phyloP scores from a whole-genome alignment of 225 moss, liverwort and hornwort species.

The Thuidium tamariscinum region DNA sequence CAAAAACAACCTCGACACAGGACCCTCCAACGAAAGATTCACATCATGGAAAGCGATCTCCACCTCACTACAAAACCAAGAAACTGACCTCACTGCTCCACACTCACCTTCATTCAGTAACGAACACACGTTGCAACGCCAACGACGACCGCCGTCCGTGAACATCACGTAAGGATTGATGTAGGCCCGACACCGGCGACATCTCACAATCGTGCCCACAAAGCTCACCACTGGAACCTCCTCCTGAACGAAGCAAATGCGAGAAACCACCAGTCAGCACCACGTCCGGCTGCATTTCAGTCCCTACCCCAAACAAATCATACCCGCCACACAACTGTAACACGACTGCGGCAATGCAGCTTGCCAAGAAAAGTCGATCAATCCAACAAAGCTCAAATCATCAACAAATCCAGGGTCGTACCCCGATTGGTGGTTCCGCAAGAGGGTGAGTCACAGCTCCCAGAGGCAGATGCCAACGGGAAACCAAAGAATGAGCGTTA shows the following conservation, averaged over 20 bases:
- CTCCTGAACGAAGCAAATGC: constrained; percentile 41
- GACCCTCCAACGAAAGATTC: neutral
- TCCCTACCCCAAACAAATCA: neutral
- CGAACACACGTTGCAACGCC: constrained; percentile 96
- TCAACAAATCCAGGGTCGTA: constrained; percentile 8
- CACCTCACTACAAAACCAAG: neutral
- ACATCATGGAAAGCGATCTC: neutral
- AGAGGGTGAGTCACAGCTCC: constrained; percentile 81
- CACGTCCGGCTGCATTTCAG: neutral
- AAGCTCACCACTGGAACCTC: constrained; percentile 95
- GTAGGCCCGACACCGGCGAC: constrained; percentile 83
- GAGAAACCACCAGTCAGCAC: neutral
- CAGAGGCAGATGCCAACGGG: constrained; percentile 94
- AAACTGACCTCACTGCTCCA: neutral
- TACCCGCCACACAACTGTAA: neutral
- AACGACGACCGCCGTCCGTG: constrained; percentile 84
- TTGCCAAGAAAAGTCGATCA: neutral
- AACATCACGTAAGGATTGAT: constrained; percentile 90
- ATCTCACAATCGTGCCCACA: constrained; percentile 80
- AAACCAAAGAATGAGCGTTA: constrained; percentile 78
- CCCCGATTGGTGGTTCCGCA: constrained; percentile 94
- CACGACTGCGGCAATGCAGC: neutral
- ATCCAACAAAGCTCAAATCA: neutral
- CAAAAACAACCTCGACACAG: neutral
- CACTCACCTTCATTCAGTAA: constrained; percentile 80